A percentile compares a stretch with the other conserved stretches of the same genome.
Conservation (phyloP, 2,329 filamentous ascomycete species). For the Arthroderma uncinatum region DNA sequence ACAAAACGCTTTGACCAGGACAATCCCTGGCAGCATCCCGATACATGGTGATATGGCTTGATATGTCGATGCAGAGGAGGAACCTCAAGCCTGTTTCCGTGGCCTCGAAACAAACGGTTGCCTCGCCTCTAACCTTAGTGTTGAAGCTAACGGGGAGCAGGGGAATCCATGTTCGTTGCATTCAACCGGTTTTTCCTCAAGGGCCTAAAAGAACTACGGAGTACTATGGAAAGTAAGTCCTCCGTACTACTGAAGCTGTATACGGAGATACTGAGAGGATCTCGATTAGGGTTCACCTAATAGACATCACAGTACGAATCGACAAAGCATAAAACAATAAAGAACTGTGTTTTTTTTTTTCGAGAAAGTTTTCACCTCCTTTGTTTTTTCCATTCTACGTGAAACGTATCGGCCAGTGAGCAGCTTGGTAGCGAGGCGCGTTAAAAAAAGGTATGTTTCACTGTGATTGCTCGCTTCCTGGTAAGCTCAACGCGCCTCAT, state of each 20-base stretch:
- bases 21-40: too few species aligned
- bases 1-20: too few species aligned
- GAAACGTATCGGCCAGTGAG: background rate
- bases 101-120: background rate
- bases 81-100: background rate
- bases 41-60: background rate
- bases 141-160: background rate
- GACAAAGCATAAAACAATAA: slow-evolving; percentile 3
- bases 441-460: background rate
- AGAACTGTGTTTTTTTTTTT: background rate
- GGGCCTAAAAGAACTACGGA: background rate
- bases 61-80: background rate
- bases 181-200: background rate
- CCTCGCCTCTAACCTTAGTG: background rate
- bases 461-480: background rate
- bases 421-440: background rate
- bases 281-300: background rate
- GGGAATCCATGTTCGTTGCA: background rate
- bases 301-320: background rate
- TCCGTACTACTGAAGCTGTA: background rate
- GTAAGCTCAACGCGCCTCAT: background rate
- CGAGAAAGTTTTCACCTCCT: background rate
- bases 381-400: background rate
- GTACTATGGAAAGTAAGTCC: background rate
- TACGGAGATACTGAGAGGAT: background rate